Evolutionary conservation across 2,329 filamentous ascomycete genomes (phyloP).

Genomic region (Pseudocercospora crystallina): DNA sequence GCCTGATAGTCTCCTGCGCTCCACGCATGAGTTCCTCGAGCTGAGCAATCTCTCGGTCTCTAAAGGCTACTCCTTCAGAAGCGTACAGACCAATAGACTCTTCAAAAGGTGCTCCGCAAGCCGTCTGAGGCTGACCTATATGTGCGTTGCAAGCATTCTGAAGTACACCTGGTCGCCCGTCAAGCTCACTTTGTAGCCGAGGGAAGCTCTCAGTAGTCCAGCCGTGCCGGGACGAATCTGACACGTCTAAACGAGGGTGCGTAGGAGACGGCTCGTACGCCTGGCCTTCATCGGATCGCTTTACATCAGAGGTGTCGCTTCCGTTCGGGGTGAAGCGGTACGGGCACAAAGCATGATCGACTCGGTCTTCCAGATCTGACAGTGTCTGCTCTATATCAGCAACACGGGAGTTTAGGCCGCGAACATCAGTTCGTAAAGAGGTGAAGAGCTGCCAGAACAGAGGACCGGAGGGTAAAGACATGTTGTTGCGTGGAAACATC

Average conservation of each 20-base stretch:
- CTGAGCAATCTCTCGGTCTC: constrained; percentile 29
- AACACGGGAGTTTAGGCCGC: constrained; percentile 18
- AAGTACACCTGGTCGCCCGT: too few relatives aligned
- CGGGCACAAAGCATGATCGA: constrained; percentile 13
- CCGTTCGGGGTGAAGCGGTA: constrained; percentile 20
- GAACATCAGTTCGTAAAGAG: constrained; percentile 22
- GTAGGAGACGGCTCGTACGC: neutral
- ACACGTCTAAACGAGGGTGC: neutral
- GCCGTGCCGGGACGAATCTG: too few relatives aligned
- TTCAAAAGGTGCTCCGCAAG: too few relatives aligned
- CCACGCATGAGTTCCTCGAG: constrained; percentile 22
- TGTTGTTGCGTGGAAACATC: constrained; percentile 1
- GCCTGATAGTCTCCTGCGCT: constrained; percentile 15
- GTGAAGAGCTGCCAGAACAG: constrained; percentile 28
- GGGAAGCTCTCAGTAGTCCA: neutral
- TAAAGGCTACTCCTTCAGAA: constrained; percentile 26
- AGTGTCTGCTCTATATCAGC: constrained; percentile 21
- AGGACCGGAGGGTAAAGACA: constrained; percentile 20
- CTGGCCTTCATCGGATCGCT: neutral
- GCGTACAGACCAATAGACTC: neutral
- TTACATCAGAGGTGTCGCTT: constrained; percentile 13
- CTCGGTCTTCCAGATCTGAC: constrained; percentile 26
- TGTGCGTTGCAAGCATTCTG: too few relatives aligned
- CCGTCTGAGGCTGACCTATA: too few relatives aligned
- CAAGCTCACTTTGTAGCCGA: neutral